Evolutionary conservation across 805 yeast genomes (phyloP), one percentile per base, ranked within the genome.

Genomic region (Priceomyces carsonii): DNA sequence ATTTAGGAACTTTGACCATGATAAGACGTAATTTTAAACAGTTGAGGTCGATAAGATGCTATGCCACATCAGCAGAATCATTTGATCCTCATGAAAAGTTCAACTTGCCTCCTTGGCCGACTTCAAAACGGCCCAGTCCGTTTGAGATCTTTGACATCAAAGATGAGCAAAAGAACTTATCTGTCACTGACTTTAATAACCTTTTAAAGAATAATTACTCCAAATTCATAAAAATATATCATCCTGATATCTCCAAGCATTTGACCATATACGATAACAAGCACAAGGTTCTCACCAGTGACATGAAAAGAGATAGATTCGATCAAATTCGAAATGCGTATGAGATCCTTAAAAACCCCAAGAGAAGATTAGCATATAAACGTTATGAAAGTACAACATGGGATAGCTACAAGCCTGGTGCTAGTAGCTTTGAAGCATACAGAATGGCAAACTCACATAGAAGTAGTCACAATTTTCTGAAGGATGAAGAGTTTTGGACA

Each of bases 221-320:
- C 32, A 58, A 58, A 32, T 62, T 49, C 30, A 89, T 89, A 8
- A 85, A 84, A 55, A 52, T 80, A 7, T 89, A 89, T 48, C 96
- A 89, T 54, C 96, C 97, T 0, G 97, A 89, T 52, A 54, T 73
- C 3, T 48, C 67, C 2, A 40, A 48, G 12, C 54, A 57, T 21
- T 37, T 50, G 8, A 53, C 43, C 0, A 45, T 58, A 0, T 21
- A 54, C 6, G 55, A 60, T 24, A 56, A 54, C 25, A 40, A 50
- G 13, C 68, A 72, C 4, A 29, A 45, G 9, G 39, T 43, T 4
- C 54, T 75, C 17, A 55, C 60, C 3, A 45, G 35, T 5, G 61
- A 55, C 9, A 53, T 45, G 36, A 73, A 69, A 39, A 43, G 65
- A 15, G 28, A 34, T 13, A 50, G 66, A 21, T 66, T 57, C 36